Conservation (phyloP, 208 protist genomes). For the Acanthamoeba royreba region DNA sequence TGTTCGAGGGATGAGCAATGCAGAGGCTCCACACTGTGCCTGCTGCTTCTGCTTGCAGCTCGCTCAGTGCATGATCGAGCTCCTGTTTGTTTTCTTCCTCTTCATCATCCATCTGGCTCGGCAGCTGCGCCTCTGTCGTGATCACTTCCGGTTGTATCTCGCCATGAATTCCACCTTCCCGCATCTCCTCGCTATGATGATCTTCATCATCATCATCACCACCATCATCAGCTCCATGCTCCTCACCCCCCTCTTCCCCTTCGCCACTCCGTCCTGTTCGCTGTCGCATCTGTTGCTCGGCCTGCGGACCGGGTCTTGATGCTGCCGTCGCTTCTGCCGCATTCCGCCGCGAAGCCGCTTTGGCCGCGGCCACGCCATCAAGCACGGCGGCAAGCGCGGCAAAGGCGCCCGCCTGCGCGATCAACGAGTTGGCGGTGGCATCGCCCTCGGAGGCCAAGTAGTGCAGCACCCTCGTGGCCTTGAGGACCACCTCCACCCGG, state of each 20-base stretch:
- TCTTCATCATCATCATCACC: no score
- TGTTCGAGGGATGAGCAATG: neutral
- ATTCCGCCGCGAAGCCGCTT: neutral
- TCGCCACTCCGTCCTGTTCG: no score
- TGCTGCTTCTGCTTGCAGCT: neutral
- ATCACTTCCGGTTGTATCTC: neutral
- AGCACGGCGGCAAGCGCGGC: neutral
- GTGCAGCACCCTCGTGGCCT: neutral
- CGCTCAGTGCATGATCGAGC: neutral
- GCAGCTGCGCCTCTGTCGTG: neutral
- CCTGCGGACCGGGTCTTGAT: neutral
- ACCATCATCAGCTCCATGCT: no score
- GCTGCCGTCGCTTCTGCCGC: neutral
- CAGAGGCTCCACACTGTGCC: neutral
- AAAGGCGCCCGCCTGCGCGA: neutral
- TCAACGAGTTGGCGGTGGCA: neutral
- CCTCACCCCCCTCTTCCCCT: no score
- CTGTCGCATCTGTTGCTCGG: neutral
- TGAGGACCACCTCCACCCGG: neutral
- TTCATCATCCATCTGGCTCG: neutral
- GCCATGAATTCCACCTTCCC: no score
- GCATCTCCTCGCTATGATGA: no score
- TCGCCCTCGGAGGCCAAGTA: neutral
- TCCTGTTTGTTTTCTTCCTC: neutral
- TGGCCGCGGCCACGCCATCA: neutral